A percentile compares a stretch with the other conserved stretches of the same genome.
phyloP scores from a whole-genome alignment of 208 protist species.

The Phytomonas sp. region DNA sequence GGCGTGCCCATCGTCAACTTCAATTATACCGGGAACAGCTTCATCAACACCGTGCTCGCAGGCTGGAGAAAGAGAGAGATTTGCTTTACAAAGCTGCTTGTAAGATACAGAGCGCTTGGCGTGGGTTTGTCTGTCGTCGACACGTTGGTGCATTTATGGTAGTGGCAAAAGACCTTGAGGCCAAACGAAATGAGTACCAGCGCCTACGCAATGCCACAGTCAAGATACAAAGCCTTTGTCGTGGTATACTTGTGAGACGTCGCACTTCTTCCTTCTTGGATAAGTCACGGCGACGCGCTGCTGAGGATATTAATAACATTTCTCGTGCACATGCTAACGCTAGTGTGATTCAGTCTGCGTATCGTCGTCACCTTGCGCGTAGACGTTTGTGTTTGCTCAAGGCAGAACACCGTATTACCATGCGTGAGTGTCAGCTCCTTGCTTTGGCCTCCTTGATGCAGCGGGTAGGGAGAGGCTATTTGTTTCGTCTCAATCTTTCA shows the following conservation, averaged over 20 bases:
- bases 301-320: constrained; percentile 29
- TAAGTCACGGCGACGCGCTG: constrained; percentile 38
- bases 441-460: constrained; percentile 22
- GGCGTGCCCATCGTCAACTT: constrained; percentile 16
- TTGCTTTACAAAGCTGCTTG: constrained; percentile 34
- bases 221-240: constrained; percentile 62
- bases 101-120: constrained; percentile 58
- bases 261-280: constrained; percentile 29
- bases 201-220: constrained; percentile 40
- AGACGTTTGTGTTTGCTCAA: constrained; percentile 20
- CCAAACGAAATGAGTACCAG: constrained; percentile 30
- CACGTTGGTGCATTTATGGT: not conserved
- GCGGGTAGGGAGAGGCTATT: constrained; percentile 55
- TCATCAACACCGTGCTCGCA: constrained; percentile 10
- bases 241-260: constrained; percentile 43
- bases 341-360: constrained; percentile 53
- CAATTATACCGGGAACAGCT: constrained; percentile 18
- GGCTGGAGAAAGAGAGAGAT: constrained; percentile 18
- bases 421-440: not conserved
- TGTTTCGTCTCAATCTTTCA: constrained; percentile 25
- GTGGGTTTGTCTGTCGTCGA: constrained; percentile 22
- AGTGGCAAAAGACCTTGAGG: not conserved
- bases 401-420: constrained; percentile 2
- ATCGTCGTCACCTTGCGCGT: constrained; percentile 35
- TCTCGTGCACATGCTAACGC: constrained; percentile 27